Percentiles rank a stretch among this genome's conserved stretches.
These are phyloP conservation scores for Sutorius eximius DNA, from an alignment of 1,284 basidiomycete species.

Conservation along the genomic window DNA sequence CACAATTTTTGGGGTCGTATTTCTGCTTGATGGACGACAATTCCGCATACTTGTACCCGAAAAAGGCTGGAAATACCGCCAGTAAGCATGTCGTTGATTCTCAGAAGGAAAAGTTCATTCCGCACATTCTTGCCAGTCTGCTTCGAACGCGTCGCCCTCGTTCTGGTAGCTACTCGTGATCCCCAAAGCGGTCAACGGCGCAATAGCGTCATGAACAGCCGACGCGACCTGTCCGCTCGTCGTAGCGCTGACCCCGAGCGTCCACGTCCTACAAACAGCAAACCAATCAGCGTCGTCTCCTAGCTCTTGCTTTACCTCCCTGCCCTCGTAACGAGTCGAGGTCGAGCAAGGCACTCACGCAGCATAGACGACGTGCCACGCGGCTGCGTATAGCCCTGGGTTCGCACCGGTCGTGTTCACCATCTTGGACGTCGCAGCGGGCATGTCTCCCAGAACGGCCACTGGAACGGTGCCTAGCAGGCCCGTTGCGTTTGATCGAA, in stretches of 20 bases:
- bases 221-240: slow-evolving; percentile 2
- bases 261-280: slow-evolving; percentile 11
- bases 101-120: neutral
- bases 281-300: neutral
- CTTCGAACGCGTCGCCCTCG: slow-evolving; percentile 21
- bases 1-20: slow-evolving; percentile 29
- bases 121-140: slow-evolving; percentile 23
- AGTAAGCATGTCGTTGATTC: neutral
- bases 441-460: slow-evolving; percentile 8
- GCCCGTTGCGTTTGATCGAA: neutral
- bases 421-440: slow-evolving; percentile 1
- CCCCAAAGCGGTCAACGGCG: slow-evolving; percentile 18
- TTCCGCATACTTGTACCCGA: slow-evolving; percentile 25
- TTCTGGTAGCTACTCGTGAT: slow-evolving; percentile 27
- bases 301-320: too few species aligned
- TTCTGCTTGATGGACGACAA: slow-evolving; percentile 25
- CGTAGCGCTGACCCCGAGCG: slow-evolving; percentile 1
- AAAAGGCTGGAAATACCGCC: slow-evolving; percentile 14
- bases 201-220: slow-evolving; percentile 9
- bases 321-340: neutral
- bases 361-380: slow-evolving; percentile 16
- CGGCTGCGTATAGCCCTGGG: slow-evolving; percentile 13
- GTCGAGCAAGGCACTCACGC: slow-evolving; percentile 7
- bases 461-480: neutral
- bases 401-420: slow-evolving; percentile 21